A percentile compares a stretch with the other conserved stretches of the same genome.
These are phyloP conservation scores for Rusavskia elegans DNA, from an alignment of 495 filamentous ascomycete genomes.

Conservation along the genomic window DNA sequence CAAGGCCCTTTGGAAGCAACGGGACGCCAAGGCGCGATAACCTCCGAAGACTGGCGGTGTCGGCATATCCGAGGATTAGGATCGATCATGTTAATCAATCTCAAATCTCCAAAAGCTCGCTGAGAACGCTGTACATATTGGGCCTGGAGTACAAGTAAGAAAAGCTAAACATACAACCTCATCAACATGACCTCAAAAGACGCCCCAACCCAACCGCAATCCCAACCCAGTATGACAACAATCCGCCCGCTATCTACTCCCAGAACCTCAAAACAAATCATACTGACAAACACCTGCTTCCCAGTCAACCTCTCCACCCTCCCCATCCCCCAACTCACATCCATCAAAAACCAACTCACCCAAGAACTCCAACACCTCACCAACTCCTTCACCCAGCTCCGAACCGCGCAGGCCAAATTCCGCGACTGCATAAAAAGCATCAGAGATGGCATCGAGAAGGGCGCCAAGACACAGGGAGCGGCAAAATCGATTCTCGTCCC, in stretches of 20 bases:
- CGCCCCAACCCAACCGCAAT: neutral
- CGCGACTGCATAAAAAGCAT: constrained; percentile 70
- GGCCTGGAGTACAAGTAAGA: too few species aligned
- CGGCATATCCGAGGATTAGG: too few species aligned
- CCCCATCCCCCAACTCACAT: constrained; percentile 30
- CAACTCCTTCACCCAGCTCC: constrained; percentile 71
- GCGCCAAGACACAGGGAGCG: constrained; percentile 17
- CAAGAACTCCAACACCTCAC: constrained; percentile 90
- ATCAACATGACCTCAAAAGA: neutral
- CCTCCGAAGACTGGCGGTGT: too few species aligned
- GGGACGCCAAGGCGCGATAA: too few species aligned
- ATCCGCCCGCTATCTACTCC: neutral
- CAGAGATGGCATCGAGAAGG: constrained; percentile 34
- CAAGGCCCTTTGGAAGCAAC: too few species aligned
- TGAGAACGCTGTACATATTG: too few species aligned
- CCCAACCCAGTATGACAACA: neutral
- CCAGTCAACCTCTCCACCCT: constrained; percentile 50
- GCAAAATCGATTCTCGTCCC: constrained; percentile 67
- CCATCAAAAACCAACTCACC: constrained; percentile 86
- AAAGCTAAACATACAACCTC: too few species aligned
- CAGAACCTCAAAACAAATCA: too few species aligned
- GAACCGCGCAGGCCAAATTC: constrained; percentile 80
- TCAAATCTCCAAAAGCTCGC: too few species aligned
- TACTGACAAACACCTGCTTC: neutral
- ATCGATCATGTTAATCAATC: too few species aligned